Conservation (phyloP, 129 eudicot species). For the sunflower (Helianthus annuus) region DNA sequence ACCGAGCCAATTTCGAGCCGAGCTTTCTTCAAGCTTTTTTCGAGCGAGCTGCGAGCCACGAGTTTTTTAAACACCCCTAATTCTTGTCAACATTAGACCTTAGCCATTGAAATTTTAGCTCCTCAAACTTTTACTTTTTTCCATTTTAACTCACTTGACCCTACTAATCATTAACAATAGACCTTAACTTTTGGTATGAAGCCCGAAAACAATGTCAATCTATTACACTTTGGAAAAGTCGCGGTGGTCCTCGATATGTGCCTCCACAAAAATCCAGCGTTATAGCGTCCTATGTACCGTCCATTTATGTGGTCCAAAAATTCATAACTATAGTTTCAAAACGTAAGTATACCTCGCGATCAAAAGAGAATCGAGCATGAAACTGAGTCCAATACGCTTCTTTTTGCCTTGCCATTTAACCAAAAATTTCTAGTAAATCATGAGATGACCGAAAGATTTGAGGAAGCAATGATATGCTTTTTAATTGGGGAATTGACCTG, state of each 20-base stretch:
- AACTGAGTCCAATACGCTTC: constrained; percentile 8
- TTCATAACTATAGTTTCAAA: constrained; percentile 2
- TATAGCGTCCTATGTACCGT: constrained; percentile 18
- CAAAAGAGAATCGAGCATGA: constrained; percentile 21
- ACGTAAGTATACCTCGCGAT: constrained; percentile 8
- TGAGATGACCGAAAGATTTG: neutral
- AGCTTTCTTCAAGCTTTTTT: no score
- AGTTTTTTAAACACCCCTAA: no score
- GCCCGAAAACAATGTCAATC: constrained; percentile 17
- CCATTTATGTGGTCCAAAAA: constrained; percentile 17
- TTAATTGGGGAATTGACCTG: no score
- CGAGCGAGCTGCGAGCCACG: no score
- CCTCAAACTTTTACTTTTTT: constrained; percentile 7
- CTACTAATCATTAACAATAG: constrained; percentile 25
- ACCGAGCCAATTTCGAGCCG: no score
- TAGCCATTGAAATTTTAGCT: neutral
- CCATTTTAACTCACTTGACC: constrained; percentile 8
- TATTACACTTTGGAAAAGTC: neutral
- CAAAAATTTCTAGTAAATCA: neutral
- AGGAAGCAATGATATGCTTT: neutral
- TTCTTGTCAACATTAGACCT: neutral
- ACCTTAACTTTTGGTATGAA: constrained; percentile 15
- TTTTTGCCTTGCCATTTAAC: constrained; percentile 14
- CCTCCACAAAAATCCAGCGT: constrained; percentile 16
- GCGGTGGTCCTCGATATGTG: constrained; percentile 31